phyloP scores from a whole-genome alignment of 306 rosid species.

The Canavalia ensiformis region DNA sequence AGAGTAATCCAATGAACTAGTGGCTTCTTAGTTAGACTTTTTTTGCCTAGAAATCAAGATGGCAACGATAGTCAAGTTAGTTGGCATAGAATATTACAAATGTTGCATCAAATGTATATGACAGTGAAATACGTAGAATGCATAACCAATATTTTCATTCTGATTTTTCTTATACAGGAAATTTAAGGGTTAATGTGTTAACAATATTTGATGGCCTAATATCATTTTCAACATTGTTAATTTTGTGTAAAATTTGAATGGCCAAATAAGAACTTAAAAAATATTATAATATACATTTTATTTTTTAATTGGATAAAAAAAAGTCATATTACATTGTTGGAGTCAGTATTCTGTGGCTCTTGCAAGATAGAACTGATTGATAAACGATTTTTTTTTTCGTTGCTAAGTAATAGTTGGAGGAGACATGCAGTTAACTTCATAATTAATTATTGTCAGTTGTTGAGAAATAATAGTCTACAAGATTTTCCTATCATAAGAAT shows the following conservation, averaged over 20 bases:
- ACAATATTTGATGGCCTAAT: not conserved
- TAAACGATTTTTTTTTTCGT: too few species aligned
- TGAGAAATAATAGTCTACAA: too few species aligned
- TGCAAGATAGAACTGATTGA: too few species aligned
- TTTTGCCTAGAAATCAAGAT: not conserved
- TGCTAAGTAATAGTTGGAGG: too few species aligned
- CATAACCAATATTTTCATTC: not conserved
- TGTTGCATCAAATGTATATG: not conserved
- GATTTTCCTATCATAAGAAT: too few species aligned
- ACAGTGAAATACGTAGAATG: not conserved
- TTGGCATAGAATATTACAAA: not conserved
- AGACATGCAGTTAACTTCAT: too few species aligned
- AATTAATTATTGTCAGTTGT: too few species aligned
- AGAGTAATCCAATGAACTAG: slow-evolving; percentile 7
- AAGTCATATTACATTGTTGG: too few species aligned
- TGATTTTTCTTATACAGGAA: not conserved
- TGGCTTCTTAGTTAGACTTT: not conserved
- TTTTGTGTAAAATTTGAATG: not conserved
- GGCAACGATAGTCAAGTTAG: not conserved
- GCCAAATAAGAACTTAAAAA: not conserved
- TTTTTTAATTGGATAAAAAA: too few species aligned
- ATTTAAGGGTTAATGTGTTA: not conserved
- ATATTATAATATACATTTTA: not conserved
- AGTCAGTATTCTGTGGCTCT: too few species aligned
- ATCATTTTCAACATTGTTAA: not conserved